Percentiles rank a stretch among this genome's conserved stretches.
phyloP scores from a whole-genome alignment of 805 yeast genomes.

The Metschnikowia orientalis region DNA sequence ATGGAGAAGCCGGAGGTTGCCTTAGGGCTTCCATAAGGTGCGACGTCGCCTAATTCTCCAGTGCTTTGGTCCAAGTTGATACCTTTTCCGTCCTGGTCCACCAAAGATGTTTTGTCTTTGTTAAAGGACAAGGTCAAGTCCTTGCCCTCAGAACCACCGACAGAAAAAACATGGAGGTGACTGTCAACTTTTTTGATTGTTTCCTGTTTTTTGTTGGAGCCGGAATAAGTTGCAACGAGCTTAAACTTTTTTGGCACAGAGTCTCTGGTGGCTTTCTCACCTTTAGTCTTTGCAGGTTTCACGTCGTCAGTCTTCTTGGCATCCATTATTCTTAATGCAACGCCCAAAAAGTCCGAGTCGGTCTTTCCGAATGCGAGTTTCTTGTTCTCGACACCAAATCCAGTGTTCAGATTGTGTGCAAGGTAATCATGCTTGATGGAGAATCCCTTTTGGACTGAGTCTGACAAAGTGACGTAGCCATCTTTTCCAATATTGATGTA shows the following conservation, averaged over 20 bases:
- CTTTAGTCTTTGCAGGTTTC: too few relatives aligned
- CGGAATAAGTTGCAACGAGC: conserved; percentile 21
- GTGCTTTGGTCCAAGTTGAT: conserved; percentile 25
- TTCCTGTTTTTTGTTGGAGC: conserved; percentile 23
- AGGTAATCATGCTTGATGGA: conserved; percentile 11
- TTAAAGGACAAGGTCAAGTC: conserved; percentile 23
- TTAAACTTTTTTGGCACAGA: conserved; percentile 18
- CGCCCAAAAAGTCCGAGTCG: too few relatives aligned
- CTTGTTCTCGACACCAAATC: conserved; percentile 2
- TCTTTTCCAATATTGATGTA: conserved; percentile 15
- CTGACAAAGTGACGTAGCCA: conserved; percentile 5
- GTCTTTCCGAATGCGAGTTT: conserved; percentile 36
- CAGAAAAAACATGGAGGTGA: conserved; percentile 32
- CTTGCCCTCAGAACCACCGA: conserved; percentile 29
- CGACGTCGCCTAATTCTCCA: conserved; percentile 33
- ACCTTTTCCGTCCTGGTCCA: conserved; percentile 29
- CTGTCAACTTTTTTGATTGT: conserved; percentile 25
- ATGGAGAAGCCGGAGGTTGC: conserved; percentile 40
- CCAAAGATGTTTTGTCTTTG: conserved; percentile 23
- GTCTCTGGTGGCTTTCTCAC: too few relatives aligned
- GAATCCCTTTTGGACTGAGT: conserved; percentile 8
- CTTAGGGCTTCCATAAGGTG: conserved; percentile 27
- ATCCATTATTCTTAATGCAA: conserved; percentile 1
- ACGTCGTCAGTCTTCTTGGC: neutral
- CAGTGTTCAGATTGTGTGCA: conserved; percentile 5